Conservation (phyloP, 2,329 filamentous ascomycete genomes). For the Diaporthe humulicola region DNA sequence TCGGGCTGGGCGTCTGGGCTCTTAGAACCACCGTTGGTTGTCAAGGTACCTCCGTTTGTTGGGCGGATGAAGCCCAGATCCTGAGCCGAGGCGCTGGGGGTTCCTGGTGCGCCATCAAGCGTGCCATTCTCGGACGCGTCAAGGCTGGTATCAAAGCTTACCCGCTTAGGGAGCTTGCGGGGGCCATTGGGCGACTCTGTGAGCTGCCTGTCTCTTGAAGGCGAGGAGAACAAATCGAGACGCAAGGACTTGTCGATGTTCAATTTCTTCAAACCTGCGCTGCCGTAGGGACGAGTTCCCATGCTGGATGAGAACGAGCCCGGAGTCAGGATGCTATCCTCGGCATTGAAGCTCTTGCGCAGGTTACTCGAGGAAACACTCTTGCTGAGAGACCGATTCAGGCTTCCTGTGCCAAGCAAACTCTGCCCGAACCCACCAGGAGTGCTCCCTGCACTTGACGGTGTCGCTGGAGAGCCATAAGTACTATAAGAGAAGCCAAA, state of each 20-base stretch:
- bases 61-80: conserved; percentile 73
- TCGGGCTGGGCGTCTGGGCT: conserved; percentile 56
- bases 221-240: conserved; percentile 76
- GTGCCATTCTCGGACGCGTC: conserved; percentile 58
- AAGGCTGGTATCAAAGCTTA: conserved; percentile 87
- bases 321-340: conserved; percentile 88
- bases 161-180: conserved; percentile 81
- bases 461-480: conserved; percentile 84
- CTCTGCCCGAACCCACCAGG: conserved; percentile 77
- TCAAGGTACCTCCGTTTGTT: conserved; percentile 55
- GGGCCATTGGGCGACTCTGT: conserved; percentile 57
- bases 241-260: conserved; percentile 91
- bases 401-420: conserved; percentile 72
- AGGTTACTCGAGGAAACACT: conserved; percentile 91
- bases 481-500: conserved; percentile 95
- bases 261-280: conserved; percentile 84
- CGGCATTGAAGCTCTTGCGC: conserved; percentile 82
- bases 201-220: conserved; percentile 64
- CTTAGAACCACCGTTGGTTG: conserved; percentile 56
- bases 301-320: conserved; percentile 84
- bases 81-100: conserved; percentile 58
- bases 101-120: conserved; percentile 54
- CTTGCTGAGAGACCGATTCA: conserved; percentile 82
- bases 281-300: conserved; percentile 74
- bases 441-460: conserved; percentile 76